Evolutionary conservation across 2,329 filamentous ascomycete genomes (phyloP), one percentile per base, ranked within the genome.

Genomic region (Hymenoscyphus fructigenus): DNA sequence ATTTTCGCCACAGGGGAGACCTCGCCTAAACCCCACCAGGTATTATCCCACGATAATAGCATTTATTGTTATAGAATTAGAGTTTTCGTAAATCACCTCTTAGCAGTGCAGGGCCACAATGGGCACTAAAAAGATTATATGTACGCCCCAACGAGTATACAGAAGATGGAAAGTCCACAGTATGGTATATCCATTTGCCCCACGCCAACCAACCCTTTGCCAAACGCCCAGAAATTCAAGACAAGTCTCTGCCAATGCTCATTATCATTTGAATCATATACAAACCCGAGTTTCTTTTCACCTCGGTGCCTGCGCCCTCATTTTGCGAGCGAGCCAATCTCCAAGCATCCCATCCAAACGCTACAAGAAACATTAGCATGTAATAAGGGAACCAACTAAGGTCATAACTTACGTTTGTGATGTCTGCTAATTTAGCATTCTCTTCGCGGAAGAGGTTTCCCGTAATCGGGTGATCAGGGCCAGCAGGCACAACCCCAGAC

Each of bases 301-400:
- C 63, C 72, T 70, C 60, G 69, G 70, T 26, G 66, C 62, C 62
- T 72, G 73, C 12, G 70, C 67, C 80, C 89, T 80, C 82, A 88
- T 82, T 81, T 92, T 84, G 75, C 89, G 81, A 76, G 91, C 84
- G 73, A 96, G 82, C 89, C 92, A 93, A 73, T 91, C 88, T 70
- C 89, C 90, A 56, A 97, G 84, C 85, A 97, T 88, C 23, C 91
- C 87, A 79, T 99, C 94, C 70, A 98, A 84, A 83, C 94, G 90
- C 79, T 89, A 69, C 41, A 65, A 41, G 23, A 62, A 28, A 60
- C 67, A 57, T 76, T 66, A 70, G 55, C 26, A 65, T 23, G 15
- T 29, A 28, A 26, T 53, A 10, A 53, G 12, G 47, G 10, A 10
- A 5, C 7, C n/a, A 53, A 23, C 9, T 28, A 20, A 23, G 47